Base-by-base conservation (phyloP, 192 early-diverging fungal species). In the Coemansia sp. region DNA sequence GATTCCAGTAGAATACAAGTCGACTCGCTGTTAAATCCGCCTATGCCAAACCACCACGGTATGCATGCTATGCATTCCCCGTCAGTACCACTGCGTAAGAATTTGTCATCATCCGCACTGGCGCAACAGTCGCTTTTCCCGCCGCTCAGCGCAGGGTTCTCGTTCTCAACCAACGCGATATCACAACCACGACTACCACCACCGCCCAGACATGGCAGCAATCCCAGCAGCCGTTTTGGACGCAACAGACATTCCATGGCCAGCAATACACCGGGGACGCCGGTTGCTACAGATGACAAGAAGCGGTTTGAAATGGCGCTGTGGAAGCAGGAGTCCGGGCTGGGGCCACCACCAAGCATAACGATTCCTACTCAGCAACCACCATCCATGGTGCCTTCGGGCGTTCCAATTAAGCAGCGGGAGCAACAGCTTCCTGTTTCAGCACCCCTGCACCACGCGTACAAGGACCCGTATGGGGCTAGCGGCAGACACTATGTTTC, bases 241-340 rank as follows among this genome's bases (percentile, higher is more conserved):
- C 32, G 4, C 32, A 32, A 59, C 39, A 59, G 16, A 19, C 15
- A 15, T 0, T 10, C 57, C 38, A 40, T 3, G 13, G 13, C 57
- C 16, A n/a, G 15, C 6, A 40, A 9, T 59, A 16, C 9, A 1
- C 21, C 16, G 32, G 4, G 32, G 32, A 32, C 32, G 4, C 32
- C 32, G 32, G 32, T 32, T 32, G 58, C 60, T 45, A 18, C 61
- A 15, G 67, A 71, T 56, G 43, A 47, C 5, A 63, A 58, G 7
- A 69, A 69, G 7, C 21, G 56, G 5, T 71, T 53, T 61, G 75
- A 71, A 15, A 56, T 61, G 68, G 75, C 65, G 5, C 49, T 70
- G 15, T 76, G 75, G 69, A 54, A 64, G 15, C 69, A 76, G 42
- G 75, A 76, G 62, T 68, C 61, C 0, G 75, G 61, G 2, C 62